Conservation (phyloP, 2,329 filamentous ascomycete species). For the Pseudogymnoascus sp. region DNA sequence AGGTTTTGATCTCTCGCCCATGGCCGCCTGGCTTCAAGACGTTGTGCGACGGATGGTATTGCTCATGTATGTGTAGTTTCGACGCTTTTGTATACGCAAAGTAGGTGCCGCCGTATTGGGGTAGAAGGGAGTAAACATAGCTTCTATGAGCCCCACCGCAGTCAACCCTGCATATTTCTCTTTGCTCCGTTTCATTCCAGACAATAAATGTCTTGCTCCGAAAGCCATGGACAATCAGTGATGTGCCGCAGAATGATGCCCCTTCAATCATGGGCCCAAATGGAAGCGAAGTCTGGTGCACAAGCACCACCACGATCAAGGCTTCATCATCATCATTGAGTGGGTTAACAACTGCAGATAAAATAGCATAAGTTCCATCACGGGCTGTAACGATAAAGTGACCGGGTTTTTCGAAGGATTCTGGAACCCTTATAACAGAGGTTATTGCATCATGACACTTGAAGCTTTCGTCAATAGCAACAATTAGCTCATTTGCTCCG, state of each 20-base stretch:
- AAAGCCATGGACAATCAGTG: constrained; percentile 73
- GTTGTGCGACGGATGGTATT: constrained; percentile 33
- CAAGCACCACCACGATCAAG: constrained; percentile 32
- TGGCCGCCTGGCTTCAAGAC: constrained; percentile 63
- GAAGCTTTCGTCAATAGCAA: neutral
- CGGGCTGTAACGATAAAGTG: constrained; percentile 65
- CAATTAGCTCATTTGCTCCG: constrained; percentile 12
- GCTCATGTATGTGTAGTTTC: constrained; percentile 35
- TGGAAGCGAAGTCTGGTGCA: constrained; percentile 61
- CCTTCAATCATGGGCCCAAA: constrained; percentile 72
- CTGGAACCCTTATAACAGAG: constrained; percentile 19
- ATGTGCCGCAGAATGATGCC: constrained; percentile 47
- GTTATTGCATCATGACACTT: constrained; percentile 16
- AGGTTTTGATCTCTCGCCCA: constrained; percentile 72
- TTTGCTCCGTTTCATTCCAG: constrained; percentile 65
- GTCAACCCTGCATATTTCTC: constrained; percentile 61
- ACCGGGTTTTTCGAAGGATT: constrained; percentile 21
- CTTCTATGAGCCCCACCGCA: constrained; percentile 79
- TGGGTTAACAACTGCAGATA: constrained; percentile 11
- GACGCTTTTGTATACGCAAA: constrained; percentile 71
- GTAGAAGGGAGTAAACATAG: constrained; percentile 46
- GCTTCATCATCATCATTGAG: neutral
- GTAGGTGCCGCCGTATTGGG: constrained; percentile 32
- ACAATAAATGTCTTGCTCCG: constrained; percentile 69
- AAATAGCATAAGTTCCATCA: constrained; percentile 68